Evolutionary conservation across 768 basidiomycete genomes (phyloP).

Genomic region (Pisolithus sp.): DNA sequence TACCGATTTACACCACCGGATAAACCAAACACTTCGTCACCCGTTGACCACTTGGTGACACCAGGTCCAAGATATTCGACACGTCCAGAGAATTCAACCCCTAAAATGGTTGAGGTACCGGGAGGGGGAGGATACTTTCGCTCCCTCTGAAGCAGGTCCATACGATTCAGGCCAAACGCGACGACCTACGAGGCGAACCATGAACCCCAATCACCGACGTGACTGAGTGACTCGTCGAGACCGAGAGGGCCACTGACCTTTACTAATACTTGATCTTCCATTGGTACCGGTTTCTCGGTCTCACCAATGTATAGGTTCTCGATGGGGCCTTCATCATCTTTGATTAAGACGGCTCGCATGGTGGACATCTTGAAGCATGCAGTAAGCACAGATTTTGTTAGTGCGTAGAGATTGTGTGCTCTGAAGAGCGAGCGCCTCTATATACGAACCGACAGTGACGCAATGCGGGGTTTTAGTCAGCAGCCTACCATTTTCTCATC

Average conservation of each 20-base stretch:
- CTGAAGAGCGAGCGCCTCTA: too few species aligned
- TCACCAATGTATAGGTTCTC: slow-evolving; percentile 79
- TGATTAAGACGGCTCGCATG: slow-evolving; percentile 80
- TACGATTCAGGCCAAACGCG: slow-evolving; percentile 84
- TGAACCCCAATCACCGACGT: too few species aligned
- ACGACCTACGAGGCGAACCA: slow-evolving; percentile 44
- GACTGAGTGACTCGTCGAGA: too few species aligned
- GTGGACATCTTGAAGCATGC: background rate
- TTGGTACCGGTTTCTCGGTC: slow-evolving; percentile 51
- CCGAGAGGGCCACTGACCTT: slow-evolving; percentile 42
- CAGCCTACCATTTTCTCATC: too few species aligned
- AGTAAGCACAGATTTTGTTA: too few species aligned
- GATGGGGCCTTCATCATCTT: slow-evolving; percentile 65
- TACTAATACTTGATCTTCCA: slow-evolving; percentile 63
- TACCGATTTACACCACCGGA: slow-evolving; percentile 60
- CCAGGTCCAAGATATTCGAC: slow-evolving; percentile 49
- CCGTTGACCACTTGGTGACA: slow-evolving; percentile 49
- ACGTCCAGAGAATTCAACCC: slow-evolving; percentile 80
- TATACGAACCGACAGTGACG: too few species aligned
- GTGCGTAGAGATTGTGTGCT: too few species aligned
- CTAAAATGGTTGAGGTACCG: slow-evolving; percentile 69
- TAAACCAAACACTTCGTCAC: slow-evolving; percentile 75
- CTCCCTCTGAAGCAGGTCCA: slow-evolving; percentile 73
- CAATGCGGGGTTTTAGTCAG: too few species aligned
- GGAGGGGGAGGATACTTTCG: slow-evolving; percentile 74